Evolutionary conservation across 2,329 filamentous ascomycete species (phyloP), one percentile per base, ranked within the genome.

Genomic region (Phaeosphaeria sp.): DNA sequence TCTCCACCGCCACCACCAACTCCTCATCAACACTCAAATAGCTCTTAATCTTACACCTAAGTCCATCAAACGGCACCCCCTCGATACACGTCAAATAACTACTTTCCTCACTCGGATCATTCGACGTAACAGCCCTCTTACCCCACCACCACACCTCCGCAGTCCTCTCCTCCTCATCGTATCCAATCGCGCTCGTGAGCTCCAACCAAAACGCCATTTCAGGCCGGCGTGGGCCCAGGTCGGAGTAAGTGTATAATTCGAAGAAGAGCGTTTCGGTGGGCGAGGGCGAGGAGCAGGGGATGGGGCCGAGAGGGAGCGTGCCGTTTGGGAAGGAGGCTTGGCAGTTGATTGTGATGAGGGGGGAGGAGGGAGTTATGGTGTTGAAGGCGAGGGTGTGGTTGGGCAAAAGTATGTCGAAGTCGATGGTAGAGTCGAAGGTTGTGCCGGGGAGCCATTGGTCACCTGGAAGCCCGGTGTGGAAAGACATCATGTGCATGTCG

Each of bases 401-500:
- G 3, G 61, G 56, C 33, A 68, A 27, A 18, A 61, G 8, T 15
- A 73, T 33, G 20, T 59, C 61, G 42, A 74, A 74, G 49, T 58
- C 53, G 43, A 74, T 63, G 11, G 66, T 68, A 6, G 59, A 65
- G 40, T 66, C 49, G 62, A 69, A 75, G 9, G 53, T 47, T 7
- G 44, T 33, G 18, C 27, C n/a, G 0, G 54, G 51, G 8, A 71
- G 69, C 72, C 72, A 74, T 1, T 42, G 44, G 36, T 58, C 60
- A 46, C 64, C 63, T 5, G 65, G 66, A 7, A 71, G 46, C 8
- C 71, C 72, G 6, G 65, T 64, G 52, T 58, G 49, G 6, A 11
- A 24, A 44, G 52, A 65, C 70, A 75, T 72, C 60, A 72, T 73
- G 59, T 74, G 72, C 42, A 68, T 65, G 22, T 65, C 33, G 13